Evolutionary conservation across 495 filamentous ascomycete species (phyloP), one percentile per base, ranked within the genome.

Genomic region (Trichoderma erinaceum): DNA sequence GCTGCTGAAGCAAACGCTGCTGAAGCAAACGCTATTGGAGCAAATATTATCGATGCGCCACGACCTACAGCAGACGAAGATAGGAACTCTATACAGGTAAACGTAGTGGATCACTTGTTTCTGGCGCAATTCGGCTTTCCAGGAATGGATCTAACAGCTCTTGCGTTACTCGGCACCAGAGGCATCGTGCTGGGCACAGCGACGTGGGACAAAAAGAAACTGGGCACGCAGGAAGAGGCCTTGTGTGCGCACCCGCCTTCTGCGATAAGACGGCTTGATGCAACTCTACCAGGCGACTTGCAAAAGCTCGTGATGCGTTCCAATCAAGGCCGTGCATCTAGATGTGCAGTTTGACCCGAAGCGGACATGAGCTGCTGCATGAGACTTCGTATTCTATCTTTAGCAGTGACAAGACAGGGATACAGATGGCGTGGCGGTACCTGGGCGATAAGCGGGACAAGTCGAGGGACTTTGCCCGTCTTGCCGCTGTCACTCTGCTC

Each of bases 331-430:
- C 4, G 5, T 5, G 35, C 7, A 29, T 29, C 29, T 29, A 6
- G 35, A 3, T 10, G 35, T 38, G 35, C 35, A 38, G 35, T 38
- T 38, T 38, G 35, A 38, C 35, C 8, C 35, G 35, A 38, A 38
- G 35, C 35, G 35, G 35, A 38, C 35, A 38, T n/a, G 48, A 52
- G 48, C 48, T 52, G 21, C 16, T 52, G n/a, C 18, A 23, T 18
- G 18, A 18, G 48, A 23, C 48, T 61, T 61, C 56, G 56, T 61
- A 61, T 61, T 52, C 56, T 61, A 61, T 61, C 56, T 61, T 61
- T 61, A 61, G 56, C 50, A 56, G 15, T 25, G 27, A 61, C 25
- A 13, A 27, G 7, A 29, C 56, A 21, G 11, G 23, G 27, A 29
- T 61, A 16, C 7, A 1, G 1, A n/a, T 48, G 15, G 44, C n/a